These are phyloP conservation scores for Euphorbia pulcherrima DNA, from an alignment of 345 rosid genomes.

Conservation along the genomic window DNA sequence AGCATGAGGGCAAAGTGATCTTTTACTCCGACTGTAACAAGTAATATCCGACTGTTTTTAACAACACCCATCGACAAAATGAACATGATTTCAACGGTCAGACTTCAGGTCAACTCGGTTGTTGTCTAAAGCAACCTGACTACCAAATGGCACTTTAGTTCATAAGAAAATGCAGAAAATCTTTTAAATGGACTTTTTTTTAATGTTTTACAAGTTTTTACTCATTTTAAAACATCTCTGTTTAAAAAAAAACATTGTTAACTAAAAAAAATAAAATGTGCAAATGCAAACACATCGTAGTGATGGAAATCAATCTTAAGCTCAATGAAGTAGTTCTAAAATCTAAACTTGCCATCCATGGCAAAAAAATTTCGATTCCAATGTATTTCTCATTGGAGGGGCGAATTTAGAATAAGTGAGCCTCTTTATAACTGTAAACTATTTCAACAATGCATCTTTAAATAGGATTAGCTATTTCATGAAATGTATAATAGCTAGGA, in stretches of 20 bases:
- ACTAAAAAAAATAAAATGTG: no score
- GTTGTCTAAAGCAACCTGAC: no score
- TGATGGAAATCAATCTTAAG: background rate
- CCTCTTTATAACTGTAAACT: background rate
- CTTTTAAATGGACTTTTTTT: background rate
- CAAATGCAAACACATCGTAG: background rate
- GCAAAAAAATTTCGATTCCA: conserved; percentile 2
- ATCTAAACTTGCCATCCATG: background rate
- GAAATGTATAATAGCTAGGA: no score
- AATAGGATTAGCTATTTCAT: no score
- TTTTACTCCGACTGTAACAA: no score
- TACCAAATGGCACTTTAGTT: background rate
- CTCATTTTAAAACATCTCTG: background rate
- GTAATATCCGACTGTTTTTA: no score
- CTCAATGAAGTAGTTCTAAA: background rate
- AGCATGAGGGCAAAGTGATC: no score
- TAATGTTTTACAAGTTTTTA: background rate
- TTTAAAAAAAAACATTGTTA: no score
- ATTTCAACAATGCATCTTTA: background rate
- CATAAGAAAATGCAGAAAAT: background rate
- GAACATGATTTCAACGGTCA: no score
- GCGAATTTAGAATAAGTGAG: background rate
- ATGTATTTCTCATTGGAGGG: background rate
- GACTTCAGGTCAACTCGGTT: no score
- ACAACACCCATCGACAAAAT: no score